These are phyloP conservation scores for Cichorium intybus DNA, from an alignment of 140 eudicot species.

Conservation along the genomic window DNA sequence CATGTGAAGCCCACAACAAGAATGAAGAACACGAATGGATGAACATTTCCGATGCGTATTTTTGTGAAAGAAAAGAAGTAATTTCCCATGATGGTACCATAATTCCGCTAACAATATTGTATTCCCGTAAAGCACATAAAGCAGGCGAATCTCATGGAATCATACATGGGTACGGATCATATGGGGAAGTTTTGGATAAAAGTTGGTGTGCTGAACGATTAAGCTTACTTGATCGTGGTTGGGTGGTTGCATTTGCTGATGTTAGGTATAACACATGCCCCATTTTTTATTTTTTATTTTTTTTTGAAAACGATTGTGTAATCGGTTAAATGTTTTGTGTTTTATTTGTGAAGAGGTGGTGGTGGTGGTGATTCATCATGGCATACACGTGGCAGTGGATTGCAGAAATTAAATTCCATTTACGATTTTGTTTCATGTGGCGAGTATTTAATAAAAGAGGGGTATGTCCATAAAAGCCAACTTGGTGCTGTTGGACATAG, in stretches of 20 bases:
- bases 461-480: conserved; percentile 46
- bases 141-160: conserved; percentile 75
- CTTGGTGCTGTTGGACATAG: conserved; percentile 75
- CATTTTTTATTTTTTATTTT: too few species aligned
- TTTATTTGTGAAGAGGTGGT: conserved; percentile 69
- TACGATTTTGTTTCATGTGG: conserved; percentile 81
- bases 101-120: conserved; percentile 78
- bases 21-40: conserved; percentile 37
- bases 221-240: conserved; percentile 92
- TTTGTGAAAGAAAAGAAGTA: conserved; percentile 67
- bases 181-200: conserved; percentile 78
- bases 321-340: conserved; percentile 6
- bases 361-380: conserved; percentile 71
- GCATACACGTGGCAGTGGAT: conserved; percentile 79
- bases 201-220: conserved; percentile 81
- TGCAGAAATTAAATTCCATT: conserved; percentile 65
- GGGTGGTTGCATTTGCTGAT: conserved; percentile 96
- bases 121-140: conserved; percentile 51
- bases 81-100: conserved; percentile 60
- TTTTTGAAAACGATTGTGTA: not conserved
- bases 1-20: conserved; percentile 14
- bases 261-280: conserved; percentile 96
- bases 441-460: conserved; percentile 67
- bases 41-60: conserved; percentile 48
- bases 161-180: conserved; percentile 86